These are phyloP conservation scores for Phytopythium chamaehyphon DNA, from an alignment of 352 stramenopile genomes.

Conservation along the genomic window DNA sequence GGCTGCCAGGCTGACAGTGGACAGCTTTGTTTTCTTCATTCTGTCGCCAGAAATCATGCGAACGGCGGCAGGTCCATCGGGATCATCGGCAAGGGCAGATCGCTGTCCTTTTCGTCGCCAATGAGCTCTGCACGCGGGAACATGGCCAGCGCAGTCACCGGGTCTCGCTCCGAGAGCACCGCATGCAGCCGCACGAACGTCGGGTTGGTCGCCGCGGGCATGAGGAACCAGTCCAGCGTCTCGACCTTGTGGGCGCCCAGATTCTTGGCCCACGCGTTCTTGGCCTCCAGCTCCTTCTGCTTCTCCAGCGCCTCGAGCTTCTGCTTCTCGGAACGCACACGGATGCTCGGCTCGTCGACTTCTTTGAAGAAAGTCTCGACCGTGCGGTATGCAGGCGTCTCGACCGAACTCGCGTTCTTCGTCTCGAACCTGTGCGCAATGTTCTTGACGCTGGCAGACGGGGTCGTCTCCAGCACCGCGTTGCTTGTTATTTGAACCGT, in stretches of 20 bases:
- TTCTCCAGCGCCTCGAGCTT: slow-evolving; percentile 37
- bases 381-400: slow-evolving; percentile 10
- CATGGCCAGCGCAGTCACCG: slow-evolving; percentile 29
- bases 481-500: slow-evolving; percentile 1
- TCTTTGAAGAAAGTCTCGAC: slow-evolving; percentile 35
- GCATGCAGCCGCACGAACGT: slow-evolving; percentile 30
- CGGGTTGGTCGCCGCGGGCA: slow-evolving; percentile 24
- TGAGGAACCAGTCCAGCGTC: slow-evolving; percentile 29
- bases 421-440: slow-evolving; percentile 63
- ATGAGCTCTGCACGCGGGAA: slow-evolving; percentile 14
- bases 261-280: slow-evolving; percentile 12
- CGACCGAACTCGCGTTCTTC: slow-evolving; percentile 49
- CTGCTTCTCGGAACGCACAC: slow-evolving; percentile 32
- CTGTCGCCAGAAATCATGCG: neutral
- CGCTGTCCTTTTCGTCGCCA: neutral
- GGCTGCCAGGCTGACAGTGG: too few species aligned
- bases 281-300: slow-evolving; percentile 25
- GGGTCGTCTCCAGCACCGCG: slow-evolving; percentile 1
- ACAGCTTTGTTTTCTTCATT: too few species aligned
- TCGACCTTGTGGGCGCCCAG: slow-evolving; percentile 14
- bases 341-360: slow-evolving; percentile 29
- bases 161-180: slow-evolving; percentile 27
- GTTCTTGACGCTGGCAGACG: slow-evolving; percentile 25
- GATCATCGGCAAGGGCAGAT: neutral
- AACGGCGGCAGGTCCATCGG: slow-evolving; percentile 5